phyloP scores from a whole-genome alignment of 352 stramenopile species.

The Nothophytophthora sp. region DNA sequence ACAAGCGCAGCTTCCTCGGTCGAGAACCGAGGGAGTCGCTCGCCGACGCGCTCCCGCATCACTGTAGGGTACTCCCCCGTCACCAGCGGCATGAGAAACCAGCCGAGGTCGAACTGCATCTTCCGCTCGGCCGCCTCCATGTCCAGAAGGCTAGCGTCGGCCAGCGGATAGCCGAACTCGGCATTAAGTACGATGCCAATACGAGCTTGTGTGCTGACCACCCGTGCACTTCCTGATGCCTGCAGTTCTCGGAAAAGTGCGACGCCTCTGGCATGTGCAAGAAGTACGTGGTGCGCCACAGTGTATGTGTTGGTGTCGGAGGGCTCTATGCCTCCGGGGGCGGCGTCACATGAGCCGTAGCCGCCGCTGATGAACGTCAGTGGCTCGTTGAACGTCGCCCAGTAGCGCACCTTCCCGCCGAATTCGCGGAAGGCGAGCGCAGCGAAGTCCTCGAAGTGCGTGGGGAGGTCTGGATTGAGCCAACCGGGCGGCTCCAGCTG shows the following conservation, averaged over 20 bases:
- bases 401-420: constrained; percentile 91
- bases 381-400: constrained; percentile 96
- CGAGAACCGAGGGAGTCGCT: constrained; percentile 88
- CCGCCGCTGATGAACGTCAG: constrained; percentile 85
- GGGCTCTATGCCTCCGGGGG: constrained; percentile 26
- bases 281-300: constrained; percentile 89
- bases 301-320: constrained; percentile 51
- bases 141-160: constrained; percentile 46
- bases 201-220: constrained; percentile 44
- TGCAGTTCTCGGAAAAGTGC: constrained; percentile 86
- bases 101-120: constrained; percentile 91
- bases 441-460: constrained; percentile 89
- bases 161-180: constrained; percentile 76
- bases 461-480: constrained; percentile 53
- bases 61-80: constrained; percentile 90
- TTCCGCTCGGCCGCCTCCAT: constrained; percentile 74
- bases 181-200: constrained; percentile 94
- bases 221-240: neutral
- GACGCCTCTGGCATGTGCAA: constrained; percentile 89
- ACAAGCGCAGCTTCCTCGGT: constrained; percentile 68
- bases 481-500: constrained; percentile 69
- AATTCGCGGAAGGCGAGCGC: constrained; percentile 91
- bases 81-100: constrained; percentile 92
- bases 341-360: constrained; percentile 77
- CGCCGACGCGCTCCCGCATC: constrained; percentile 85